Base-by-base conservation (phyloP, 768 basidiomycete species). In the Tremella fuciformis region DNA sequence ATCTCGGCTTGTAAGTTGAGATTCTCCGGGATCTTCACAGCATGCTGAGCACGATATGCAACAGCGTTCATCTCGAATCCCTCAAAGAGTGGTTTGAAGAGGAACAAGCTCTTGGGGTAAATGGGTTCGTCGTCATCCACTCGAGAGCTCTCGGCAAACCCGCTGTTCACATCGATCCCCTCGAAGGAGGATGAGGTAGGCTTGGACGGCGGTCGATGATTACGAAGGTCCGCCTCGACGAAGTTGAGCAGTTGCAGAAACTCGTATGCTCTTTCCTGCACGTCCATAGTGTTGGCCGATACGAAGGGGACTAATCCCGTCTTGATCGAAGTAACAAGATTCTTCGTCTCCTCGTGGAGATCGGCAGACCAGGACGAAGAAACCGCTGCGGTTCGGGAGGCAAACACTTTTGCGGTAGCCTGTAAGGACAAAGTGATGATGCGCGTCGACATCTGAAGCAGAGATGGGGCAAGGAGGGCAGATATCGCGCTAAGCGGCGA, bases 91-190 rank as follows among this genome's bases (percentile, higher is more conserved):
- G 91, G 90, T 40, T 83, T 81, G 44, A 98, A 85, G 53, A 99
- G 84, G 75, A 85, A 88, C 13, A 98, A 79, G 66, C 88, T 90
- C 79, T 93, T 92, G 1, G 96, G 96, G 69, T 89, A 94, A 37
- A 78, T 77, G 15, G 15, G 84, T 83, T 37, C 46, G 9, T 84
- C 82, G 13, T 71, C 52, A n/a, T 25, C n/a, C 11, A 58, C 74
- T 15, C 80, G 81, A 25, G 79, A 79, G 34, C 78, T 77, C 1
- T 78, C 77, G 22, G 78, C 74, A 8, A 71, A 34, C 4, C 59
- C 71, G 9, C 66, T 66, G 6, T 71, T 62, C 44, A 57, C 60
- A 18, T 56, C 41, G 19, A 18, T 11, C n/a, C 18, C 4, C 9
- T 25, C 21, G 8, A 34, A 18, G 6, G 25, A 6, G 6, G 42